Conservation (phyloP, 2,329 filamentous ascomycete genomes). For the Exserohilum turcica region DNA sequence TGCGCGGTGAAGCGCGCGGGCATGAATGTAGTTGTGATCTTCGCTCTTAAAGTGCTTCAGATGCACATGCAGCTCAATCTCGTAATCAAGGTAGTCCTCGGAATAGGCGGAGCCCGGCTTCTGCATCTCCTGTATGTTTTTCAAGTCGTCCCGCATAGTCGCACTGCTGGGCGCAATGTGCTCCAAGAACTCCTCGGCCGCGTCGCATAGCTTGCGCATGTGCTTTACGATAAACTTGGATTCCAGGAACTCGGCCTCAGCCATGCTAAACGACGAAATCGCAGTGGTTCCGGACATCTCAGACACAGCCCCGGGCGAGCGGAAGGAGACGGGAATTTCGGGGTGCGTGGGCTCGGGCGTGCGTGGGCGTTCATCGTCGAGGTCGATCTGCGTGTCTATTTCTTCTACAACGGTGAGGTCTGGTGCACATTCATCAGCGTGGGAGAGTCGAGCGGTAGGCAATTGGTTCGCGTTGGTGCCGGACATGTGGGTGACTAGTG, state of each 20-base stretch:
- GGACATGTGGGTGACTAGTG: background rate
- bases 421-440: constrained; percentile 18
- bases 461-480: background rate
- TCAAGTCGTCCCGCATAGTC: constrained; percentile 22
- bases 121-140: constrained; percentile 36
- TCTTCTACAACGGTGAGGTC: constrained; percentile 46
- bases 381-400: constrained; percentile 29
- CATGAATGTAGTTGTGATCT: constrained; percentile 51
- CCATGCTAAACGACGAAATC: constrained; percentile 53
- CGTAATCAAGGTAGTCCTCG: constrained; percentile 46
- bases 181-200: constrained; percentile 35
- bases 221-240: constrained; percentile 49
- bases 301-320: constrained; percentile 48
- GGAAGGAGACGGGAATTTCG: constrained; percentile 18
- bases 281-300: constrained; percentile 55
- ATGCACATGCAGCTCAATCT: constrained; percentile 42
- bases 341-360: constrained; percentile 27
- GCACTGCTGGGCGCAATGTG: constrained; percentile 39
- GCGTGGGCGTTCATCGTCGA: constrained; percentile 24
- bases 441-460: background rate
- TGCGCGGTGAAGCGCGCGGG: constrained; percentile 45
- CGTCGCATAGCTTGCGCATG: constrained; percentile 46
- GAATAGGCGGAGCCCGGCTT: constrained; percentile 47
- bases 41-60: constrained; percentile 45
- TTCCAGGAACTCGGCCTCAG: constrained; percentile 51